phyloP scores from a whole-genome alignment of 306 rosid species.

The Fragaria iinumae region DNA sequence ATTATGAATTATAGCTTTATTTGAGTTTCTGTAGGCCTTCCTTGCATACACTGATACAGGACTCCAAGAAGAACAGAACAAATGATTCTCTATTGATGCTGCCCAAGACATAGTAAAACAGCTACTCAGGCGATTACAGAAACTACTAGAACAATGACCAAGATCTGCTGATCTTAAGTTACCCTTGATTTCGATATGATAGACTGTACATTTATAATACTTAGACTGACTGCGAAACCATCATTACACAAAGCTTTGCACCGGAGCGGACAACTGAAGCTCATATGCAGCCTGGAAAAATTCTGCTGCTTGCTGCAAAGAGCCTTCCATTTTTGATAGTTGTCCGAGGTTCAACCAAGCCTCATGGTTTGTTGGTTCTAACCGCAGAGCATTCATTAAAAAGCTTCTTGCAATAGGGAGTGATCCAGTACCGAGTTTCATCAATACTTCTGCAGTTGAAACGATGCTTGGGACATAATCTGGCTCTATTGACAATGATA shows the following conservation, averaged over 20 bases:
- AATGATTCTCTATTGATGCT: background rate
- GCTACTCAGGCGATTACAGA: background rate
- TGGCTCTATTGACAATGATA: constrained; percentile 65
- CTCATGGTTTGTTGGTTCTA: constrained; percentile 74
- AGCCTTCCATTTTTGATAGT: constrained; percentile 64
- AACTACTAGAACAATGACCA: background rate
- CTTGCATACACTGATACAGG: background rate
- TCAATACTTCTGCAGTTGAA: constrained; percentile 62
- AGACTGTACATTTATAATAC: constrained; percentile 37
- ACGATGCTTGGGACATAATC: constrained; percentile 72
- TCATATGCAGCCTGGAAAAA: constrained; percentile 84
- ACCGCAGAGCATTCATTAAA: constrained; percentile 63
- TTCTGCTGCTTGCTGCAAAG: constrained; percentile 65
- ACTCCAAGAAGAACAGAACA: background rate
- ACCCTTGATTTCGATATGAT: background rate
- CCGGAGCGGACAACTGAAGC: constrained; percentile 68
- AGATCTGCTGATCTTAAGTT: background rate
- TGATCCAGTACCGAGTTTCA: constrained; percentile 52
- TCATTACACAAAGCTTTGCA: constrained; percentile 41
- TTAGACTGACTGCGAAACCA: background rate
- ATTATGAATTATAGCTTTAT: background rate
- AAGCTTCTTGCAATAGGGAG: constrained; percentile 76
- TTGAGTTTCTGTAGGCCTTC: background rate
- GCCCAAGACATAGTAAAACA: background rate
- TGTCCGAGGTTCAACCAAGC: constrained; percentile 77